These are phyloP conservation scores for Cryptococcus neoformans DNA, from an alignment of 1,284 basidiomycete genomes.

Conservation along the genomic window DNA sequence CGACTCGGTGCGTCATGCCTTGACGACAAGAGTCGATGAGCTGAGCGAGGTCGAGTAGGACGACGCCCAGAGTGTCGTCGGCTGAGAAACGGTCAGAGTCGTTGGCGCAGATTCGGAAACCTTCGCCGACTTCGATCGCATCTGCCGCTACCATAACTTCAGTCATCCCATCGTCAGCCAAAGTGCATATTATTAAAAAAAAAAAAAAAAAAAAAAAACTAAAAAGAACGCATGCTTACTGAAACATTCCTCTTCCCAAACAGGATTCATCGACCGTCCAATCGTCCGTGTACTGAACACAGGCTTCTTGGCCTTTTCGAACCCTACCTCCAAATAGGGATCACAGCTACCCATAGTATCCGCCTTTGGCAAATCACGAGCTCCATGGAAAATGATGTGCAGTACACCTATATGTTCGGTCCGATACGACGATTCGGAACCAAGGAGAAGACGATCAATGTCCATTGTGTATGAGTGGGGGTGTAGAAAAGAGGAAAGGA, in stretches of 20 bases:
- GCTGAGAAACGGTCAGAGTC: conserved; percentile 52
- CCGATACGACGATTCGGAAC: conserved; percentile 35
- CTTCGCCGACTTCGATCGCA: conserved; percentile 45
- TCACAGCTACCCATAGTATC: conserved; percentile 48
- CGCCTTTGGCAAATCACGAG: conserved; percentile 36
- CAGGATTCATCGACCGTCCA: conserved; percentile 37
- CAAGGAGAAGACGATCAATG: conserved; percentile 46
- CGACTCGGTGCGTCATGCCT: conserved; percentile 27
- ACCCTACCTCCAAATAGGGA: conserved; percentile 45
- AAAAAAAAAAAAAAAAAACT: conserved; percentile 16
- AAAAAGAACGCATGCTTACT: conserved; percentile 1
- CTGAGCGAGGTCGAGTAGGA: conserved; percentile 48
- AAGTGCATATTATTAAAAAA: not conserved
- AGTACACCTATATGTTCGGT: conserved; percentile 45
- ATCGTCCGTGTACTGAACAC: conserved; percentile 48
- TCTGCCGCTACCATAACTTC: conserved; percentile 41
- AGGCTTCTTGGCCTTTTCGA: conserved; percentile 46
- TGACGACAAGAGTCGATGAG: conserved; percentile 34
- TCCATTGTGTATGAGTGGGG: conserved; percentile 47
- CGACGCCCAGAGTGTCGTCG: conserved; percentile 51
- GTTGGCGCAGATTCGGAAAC: conserved; percentile 40
- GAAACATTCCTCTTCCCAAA: conserved; percentile 48
- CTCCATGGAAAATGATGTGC: conserved; percentile 43
- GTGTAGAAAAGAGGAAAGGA: conserved; percentile 44
- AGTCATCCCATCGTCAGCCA: not conserved